Conservation (phyloP, 2,329 filamentous ascomycete genomes). For the Lachnellula arida region DNA sequence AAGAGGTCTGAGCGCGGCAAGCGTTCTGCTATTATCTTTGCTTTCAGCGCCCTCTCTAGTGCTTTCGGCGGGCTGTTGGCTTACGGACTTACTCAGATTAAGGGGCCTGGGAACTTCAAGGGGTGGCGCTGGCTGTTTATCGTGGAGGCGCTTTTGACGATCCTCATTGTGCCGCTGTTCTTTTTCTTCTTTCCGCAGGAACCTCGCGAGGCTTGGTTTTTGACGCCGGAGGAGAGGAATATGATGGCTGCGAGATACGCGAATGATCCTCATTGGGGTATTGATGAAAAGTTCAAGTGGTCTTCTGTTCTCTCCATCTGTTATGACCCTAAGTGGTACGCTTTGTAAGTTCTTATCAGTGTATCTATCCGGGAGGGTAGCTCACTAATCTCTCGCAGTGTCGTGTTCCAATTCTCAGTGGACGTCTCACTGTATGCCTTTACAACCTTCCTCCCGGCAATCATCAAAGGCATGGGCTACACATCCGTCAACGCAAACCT, state of each 20-base stretch:
- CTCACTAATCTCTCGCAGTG: neutral
- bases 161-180: conserved; percentile 21
- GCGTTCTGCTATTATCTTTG: conserved; percentile 27
- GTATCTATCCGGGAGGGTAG: neutral
- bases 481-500: conserved; percentile 45
- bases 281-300: conserved; percentile 47
- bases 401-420: conserved; percentile 6
- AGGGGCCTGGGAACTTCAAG: conserved; percentile 39
- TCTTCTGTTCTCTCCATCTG: conserved; percentile 42
- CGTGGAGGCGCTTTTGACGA: conserved; percentile 21
- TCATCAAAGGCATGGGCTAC: conserved; percentile 48
- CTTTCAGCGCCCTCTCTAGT: conserved; percentile 22
- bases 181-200: conserved; percentile 24
- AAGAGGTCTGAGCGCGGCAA: conserved; percentile 23
- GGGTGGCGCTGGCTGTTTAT: conserved; percentile 42
- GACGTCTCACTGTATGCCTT: conserved; percentile 41
- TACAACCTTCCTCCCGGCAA: conserved; percentile 51
- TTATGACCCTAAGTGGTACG: conserved; percentile 45
- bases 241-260: conserved; percentile 45
- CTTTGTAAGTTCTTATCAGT: conserved; percentile 32
- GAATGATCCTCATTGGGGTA: conserved; percentile 44
- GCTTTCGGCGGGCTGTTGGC: conserved; percentile 28
- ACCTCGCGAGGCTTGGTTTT: conserved; percentile 27
- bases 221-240: conserved; percentile 32
- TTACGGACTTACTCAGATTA: conserved; percentile 40